Evolutionary conservation across 2,329 filamentous ascomycete genomes (phyloP), one percentile per base, ranked within the genome.

Genomic region (Aspergillaceae sp.): DNA sequence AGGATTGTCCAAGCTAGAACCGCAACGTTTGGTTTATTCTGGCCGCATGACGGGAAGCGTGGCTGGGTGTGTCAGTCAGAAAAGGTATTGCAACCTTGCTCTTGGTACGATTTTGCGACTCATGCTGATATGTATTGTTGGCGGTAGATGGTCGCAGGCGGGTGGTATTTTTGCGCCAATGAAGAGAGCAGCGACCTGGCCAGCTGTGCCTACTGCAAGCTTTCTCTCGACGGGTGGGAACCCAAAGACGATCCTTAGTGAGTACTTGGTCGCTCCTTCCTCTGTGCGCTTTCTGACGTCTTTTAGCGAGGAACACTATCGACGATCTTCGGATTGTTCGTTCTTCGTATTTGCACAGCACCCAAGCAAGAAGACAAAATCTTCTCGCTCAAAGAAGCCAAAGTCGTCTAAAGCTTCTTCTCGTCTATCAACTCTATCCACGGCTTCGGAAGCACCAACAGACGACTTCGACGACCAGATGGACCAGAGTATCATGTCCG

Each of bases 141-240:
- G 35, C 42, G 44, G 46, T 57, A 92, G 82, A 83, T 97, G 72
- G 87, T 87, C 32, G 87, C 91, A 54, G 87, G 88, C 29, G 92
- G 92, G 7, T 98, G 91, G 90, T 89, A 86, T 62, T 96, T 90
- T 68, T 94, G 89, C 27, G 90, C 92, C 0, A 87, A 81, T 4
- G 71, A 79, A 38, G 88, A 91, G 38, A 87, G 83, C 8, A 84
- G 92, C 53, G 92, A 98, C 65, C 87, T 91, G 70, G 87, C 87
- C 7, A 92, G 86, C 7, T 98, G 92, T 63, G 78, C 86, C 29
- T 96, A 97, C 68, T 98, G 92, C 70, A 81, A 86, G 47, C 71
- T 97, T 10, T 88, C 85, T 7, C 77, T 98, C 7, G 91, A 97
- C 65, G 89, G 89, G 5, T 98, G 94, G 92, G 92, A 97, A 62